phyloP scores from a whole-genome alignment of 2,329 filamentous ascomycete species.

The Herpotrichia juniperi region DNA sequence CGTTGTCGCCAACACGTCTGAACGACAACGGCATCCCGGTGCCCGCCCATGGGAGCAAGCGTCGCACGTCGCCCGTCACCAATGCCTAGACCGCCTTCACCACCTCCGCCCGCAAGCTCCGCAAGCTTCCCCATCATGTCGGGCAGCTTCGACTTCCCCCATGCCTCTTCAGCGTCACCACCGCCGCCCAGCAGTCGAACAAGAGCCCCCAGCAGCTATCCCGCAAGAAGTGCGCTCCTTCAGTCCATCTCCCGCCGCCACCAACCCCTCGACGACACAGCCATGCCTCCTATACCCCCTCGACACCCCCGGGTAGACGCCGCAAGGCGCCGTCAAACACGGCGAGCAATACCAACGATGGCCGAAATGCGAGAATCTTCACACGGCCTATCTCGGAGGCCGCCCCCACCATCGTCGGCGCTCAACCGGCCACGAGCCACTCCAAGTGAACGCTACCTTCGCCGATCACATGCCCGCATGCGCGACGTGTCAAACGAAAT shows the following conservation, averaged over 20 bases:
- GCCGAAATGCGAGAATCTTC: conserved; percentile 10
- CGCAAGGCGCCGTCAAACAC: conserved; percentile 21
- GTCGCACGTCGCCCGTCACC: too few species aligned
- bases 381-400: neutral
- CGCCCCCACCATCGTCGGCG: conserved; percentile 12
- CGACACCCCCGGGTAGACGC: conserved; percentile 12
- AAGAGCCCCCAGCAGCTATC: neutral
- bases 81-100: conserved; percentile 38
- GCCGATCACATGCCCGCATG: conserved; percentile 38
- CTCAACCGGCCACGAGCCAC: conserved; percentile 38
- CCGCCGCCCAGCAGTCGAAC: conserved; percentile 12
- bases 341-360: conserved; percentile 40
- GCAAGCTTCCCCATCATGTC: conserved; percentile 39
- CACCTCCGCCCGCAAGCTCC: conserved; percentile 26
- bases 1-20: neutral
- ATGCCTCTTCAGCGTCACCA: conserved; percentile 41
- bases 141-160: conserved; percentile 54
- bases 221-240: conserved; percentile 2
- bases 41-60: neutral
- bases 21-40: neutral
- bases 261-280: conserved; percentile 10
- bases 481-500: conserved; percentile 29
- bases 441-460: conserved; percentile 44
- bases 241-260: conserved; percentile 6
- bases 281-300: conserved; percentile 8